Evolutionary conservation across 352 stramenopile genomes (phyloP).

Genomic region (Elongisporangium undulatum): DNA sequence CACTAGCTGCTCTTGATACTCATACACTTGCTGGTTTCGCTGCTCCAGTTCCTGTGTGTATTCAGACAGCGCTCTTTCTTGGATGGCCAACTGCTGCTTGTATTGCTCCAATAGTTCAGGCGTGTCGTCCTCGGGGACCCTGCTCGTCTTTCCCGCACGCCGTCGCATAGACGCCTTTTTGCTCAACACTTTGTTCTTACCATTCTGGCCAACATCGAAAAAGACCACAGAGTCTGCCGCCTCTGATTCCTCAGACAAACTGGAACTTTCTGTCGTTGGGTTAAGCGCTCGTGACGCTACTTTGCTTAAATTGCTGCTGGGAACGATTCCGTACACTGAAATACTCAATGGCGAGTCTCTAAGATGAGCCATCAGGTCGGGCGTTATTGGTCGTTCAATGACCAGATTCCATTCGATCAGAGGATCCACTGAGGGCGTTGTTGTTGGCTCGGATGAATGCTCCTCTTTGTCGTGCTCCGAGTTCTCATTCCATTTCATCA

Average conservation of each 20-base stretch:
- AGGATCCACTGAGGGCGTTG: constrained; percentile 51
- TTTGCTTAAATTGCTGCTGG: constrained; percentile 72
- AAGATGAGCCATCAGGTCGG: constrained; percentile 40
- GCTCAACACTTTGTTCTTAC: constrained; percentile 25
- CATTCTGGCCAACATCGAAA: constrained; percentile 41
- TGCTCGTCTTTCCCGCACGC: constrained; percentile 18
- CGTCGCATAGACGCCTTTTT: constrained; percentile 50
- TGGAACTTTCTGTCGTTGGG: constrained; percentile 9
- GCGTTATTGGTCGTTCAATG: constrained; percentile 49
- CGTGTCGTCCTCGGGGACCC: constrained; percentile 24
- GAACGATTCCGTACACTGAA: constrained; percentile 61
- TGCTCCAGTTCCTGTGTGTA: constrained; percentile 62
- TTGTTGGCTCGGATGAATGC: constrained; percentile 40
- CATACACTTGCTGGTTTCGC: constrained; percentile 37
- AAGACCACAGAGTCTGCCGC: constrained; percentile 33
- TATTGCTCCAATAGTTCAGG: constrained; percentile 27
- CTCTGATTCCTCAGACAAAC: constrained; percentile 17
- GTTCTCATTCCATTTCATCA: constrained; percentile 35
- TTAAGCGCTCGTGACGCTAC: constrained; percentile 49
- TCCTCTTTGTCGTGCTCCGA: constrained; percentile 12
- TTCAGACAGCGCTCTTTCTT: constrained; percentile 47
- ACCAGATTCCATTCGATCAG: constrained; percentile 49
- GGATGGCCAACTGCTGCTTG: constrained; percentile 44
- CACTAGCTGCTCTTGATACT: constrained; percentile 31
- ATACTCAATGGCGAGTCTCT: constrained; percentile 49